A percentile compares a stretch with the other conserved stretches of the same genome.
These are phyloP conservation scores for Wolfiporia cocos DNA, from an alignment of 1,284 basidiomycete genomes.

Conservation along the genomic window DNA sequence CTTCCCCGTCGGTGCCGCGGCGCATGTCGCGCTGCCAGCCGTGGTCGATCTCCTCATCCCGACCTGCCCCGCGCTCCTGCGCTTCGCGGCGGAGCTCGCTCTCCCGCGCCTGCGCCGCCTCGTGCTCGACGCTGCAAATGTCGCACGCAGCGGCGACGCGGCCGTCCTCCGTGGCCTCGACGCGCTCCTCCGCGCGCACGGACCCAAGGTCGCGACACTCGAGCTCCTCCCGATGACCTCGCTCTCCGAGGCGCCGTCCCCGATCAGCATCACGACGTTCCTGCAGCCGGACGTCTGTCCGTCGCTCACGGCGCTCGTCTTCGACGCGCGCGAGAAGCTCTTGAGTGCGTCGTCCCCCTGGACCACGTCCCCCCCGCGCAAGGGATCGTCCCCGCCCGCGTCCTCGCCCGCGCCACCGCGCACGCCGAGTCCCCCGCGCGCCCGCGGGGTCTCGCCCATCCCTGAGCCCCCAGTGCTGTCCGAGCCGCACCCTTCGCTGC, in stretches of 20 bases:
- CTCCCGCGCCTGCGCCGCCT: constrained; percentile 16
- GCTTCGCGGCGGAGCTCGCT: constrained; percentile 14
- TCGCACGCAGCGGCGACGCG: constrained; percentile 10
- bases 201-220: constrained; percentile 30
- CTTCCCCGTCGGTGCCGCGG: constrained; percentile 2
- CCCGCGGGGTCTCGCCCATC: constrained; percentile 11
- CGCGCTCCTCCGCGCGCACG: constrained; percentile 36
- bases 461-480: constrained; percentile 16
- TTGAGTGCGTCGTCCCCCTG: constrained; percentile 8
- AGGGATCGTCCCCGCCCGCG: neutral
- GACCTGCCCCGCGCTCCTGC: constrained; percentile 14
- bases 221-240: constrained; percentile 34
- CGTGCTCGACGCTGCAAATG: constrained; percentile 13
- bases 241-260: constrained; percentile 23
- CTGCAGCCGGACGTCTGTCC: constrained; percentile 36
- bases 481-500: constrained; percentile 31
- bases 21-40: constrained; percentile 11
- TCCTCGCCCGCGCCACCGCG: neutral
- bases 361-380: constrained; percentile 5
- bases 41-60: constrained; percentile 16
- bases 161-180: constrained; percentile 18
- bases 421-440: constrained; percentile 5
- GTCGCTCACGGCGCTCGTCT: constrained; percentile 37
- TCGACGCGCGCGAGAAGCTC: constrained; percentile 22
- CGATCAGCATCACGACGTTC: constrained; percentile 36